Percentiles rank a stretch among this genome's conserved stretches.
Conservation (phyloP, 768 basidiomycete species). For the Kwoniella bestiolae region DNA sequence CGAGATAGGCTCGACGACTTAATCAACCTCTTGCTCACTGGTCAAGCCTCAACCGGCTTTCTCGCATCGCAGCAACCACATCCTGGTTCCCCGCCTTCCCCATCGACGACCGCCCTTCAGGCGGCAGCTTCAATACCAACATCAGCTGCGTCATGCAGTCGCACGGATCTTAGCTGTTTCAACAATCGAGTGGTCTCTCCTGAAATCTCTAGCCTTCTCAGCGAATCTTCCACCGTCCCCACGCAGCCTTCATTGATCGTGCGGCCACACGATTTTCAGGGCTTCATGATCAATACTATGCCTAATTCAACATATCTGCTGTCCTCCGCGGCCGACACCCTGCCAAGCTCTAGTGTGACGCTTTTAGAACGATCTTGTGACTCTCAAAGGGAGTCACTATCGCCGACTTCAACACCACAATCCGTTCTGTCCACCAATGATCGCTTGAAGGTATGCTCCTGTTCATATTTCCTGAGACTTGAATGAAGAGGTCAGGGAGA, state of each 20-base stretch:
- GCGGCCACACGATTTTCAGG: background rate
- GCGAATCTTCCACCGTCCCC: no score
- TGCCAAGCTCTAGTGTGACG: background rate
- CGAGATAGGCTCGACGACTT: constrained; percentile 9
- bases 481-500: no score
- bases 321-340: background rate
- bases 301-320: background rate
- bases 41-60: background rate
- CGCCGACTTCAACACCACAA: background rate
- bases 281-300: background rate
- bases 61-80: background rate
- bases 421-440: background rate
- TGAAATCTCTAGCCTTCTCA: background rate
- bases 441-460: constrained; percentile 6
- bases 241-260: background rate
- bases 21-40: background rate
- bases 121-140: no score
- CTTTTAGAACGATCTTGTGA: background rate
- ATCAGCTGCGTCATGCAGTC: no score
- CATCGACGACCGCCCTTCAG: no score
- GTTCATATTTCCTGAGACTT: no score
- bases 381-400: background rate
- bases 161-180: background rate
- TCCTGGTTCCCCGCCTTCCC: background rate
- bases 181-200: background rate